Percentiles rank a stretch among this genome's conserved stretches.
Conservation (phyloP, 345 rosid genomes). For the Dipteronia dyeriana region DNA sequence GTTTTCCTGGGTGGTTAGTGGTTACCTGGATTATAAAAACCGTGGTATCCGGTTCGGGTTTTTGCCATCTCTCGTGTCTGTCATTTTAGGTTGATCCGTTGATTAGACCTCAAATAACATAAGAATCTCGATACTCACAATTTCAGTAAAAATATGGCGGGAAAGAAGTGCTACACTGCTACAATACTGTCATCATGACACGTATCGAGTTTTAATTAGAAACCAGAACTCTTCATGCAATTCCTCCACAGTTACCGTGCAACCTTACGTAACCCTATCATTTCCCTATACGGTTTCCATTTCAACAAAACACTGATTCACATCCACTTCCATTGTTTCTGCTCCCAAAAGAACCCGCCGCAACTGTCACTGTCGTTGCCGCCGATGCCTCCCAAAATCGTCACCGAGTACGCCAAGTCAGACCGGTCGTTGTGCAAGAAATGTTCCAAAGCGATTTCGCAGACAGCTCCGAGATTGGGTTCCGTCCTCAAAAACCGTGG, state of each 20-base stretch:
- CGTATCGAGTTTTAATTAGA: neutral
- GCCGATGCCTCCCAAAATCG: slow-evolving; percentile 35
- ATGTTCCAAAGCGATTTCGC: slow-evolving; percentile 55
- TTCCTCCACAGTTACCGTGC: neutral
- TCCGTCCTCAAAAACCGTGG: slow-evolving; percentile 58
- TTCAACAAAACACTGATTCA: neutral
- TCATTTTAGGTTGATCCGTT: no score
- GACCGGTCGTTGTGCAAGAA: slow-evolving; percentile 74
- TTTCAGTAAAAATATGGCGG: no score
- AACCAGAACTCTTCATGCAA: neutral
- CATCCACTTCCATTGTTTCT: neutral
- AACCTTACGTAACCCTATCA: neutral
- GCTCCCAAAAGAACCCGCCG: neutral
- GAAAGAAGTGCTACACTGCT: no score
- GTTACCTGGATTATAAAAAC: no score
- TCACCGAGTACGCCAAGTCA: slow-evolving; percentile 87
- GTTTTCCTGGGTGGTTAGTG: no score
- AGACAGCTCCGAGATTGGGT: slow-evolving; percentile 65
- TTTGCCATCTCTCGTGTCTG: no score
- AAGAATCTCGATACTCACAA: no score
- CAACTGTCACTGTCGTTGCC: neutral
- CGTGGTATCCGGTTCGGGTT: no score
- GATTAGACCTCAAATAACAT: no score
- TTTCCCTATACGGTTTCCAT: neutral
- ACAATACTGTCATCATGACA: no score